Evolutionary conservation across 2,329 filamentous ascomycete species (phyloP), one percentile per base, ranked within the genome.

Genomic region (Sporothrix dimorphospora): DNA sequence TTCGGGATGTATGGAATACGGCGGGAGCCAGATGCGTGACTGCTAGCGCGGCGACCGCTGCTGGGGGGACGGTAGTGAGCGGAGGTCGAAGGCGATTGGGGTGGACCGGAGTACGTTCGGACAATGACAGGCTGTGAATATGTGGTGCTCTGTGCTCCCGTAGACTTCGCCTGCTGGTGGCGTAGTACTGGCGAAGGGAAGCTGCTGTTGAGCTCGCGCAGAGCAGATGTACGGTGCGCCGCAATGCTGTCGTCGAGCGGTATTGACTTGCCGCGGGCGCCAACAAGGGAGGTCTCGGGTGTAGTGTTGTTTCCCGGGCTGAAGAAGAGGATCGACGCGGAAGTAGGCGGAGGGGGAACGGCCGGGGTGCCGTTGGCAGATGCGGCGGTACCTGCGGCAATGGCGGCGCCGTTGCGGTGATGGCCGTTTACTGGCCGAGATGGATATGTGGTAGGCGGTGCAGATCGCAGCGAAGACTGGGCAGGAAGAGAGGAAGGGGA

Each of bases 121-220:
- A 91, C 89, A 51, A 91, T 86, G 72, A 91, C 88, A n/a, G 89
- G 89, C 74, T 90, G 88, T 3, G 87, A 89, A 77, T 88, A 89
- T 51, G 88, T 90, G 75, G 83, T 87, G 79, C 81, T 88, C 76
- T 86, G 83, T 21, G 88, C 84, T 12, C 86, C 85, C 14, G 85
- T 85, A 30, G 86, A 87, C 78, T 88, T 87, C 73, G 86, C 82
- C 81, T 87, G 88, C 74, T 84, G 85, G 77, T 87, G 87, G 59
- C 85, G 84, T 68, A 76, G 76, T 42, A 78, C 76, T 1, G 76
- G 76, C 8, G 85, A 87, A 6, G 87, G 86, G 72, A 87, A 88
- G 75, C 85, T 85, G 77, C 81, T 84, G 79, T 88, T 90, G 73
- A 90, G 82, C 78, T 89, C 86, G 71, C 88, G 86, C 69, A 90